Evolutionary conservation across 2,329 filamentous ascomycete species (phyloP).

Genomic region (Phialocephala sp.): DNA sequence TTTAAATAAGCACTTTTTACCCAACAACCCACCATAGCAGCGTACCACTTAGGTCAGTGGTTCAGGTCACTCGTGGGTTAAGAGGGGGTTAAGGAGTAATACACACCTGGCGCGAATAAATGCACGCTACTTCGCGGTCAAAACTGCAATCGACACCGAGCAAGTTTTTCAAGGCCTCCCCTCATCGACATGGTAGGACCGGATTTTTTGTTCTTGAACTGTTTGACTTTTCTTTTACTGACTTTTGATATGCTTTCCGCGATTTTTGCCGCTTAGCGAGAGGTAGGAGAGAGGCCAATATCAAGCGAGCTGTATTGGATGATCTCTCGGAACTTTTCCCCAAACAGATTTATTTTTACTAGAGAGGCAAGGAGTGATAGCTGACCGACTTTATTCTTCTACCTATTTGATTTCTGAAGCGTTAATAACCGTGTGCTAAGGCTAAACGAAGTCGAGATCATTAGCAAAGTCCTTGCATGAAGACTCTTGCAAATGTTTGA

Average conservation of each 20-base stretch:
- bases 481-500: too few species aligned
- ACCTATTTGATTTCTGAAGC: not conserved
- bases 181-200: not conserved
- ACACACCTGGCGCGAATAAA: conserved; percentile 4
- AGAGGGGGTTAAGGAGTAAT: not conserved
- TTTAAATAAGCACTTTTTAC: conserved; percentile 1
- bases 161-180: conserved; percentile 1
- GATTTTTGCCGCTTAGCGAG: not conserved
- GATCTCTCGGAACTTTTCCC: not conserved
- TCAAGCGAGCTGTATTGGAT: not conserved
- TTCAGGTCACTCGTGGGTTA: conserved; percentile 5
- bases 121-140: not conserved
- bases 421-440: too few species aligned
- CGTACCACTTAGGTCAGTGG: not conserved
- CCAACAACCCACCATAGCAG: not conserved
- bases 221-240: not conserved
- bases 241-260: not conserved
- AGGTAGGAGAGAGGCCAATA: not conserved
- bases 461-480: too few species aligned
- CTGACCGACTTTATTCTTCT: not conserved
- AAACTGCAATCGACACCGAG: conserved; percentile 8
- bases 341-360: not conserved
- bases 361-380: not conserved
- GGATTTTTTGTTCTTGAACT: not conserved
- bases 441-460: too few species aligned